phyloP scores from a whole-genome alignment of 2,329 filamentous ascomycete species.

The Emmonsia crescens region DNA sequence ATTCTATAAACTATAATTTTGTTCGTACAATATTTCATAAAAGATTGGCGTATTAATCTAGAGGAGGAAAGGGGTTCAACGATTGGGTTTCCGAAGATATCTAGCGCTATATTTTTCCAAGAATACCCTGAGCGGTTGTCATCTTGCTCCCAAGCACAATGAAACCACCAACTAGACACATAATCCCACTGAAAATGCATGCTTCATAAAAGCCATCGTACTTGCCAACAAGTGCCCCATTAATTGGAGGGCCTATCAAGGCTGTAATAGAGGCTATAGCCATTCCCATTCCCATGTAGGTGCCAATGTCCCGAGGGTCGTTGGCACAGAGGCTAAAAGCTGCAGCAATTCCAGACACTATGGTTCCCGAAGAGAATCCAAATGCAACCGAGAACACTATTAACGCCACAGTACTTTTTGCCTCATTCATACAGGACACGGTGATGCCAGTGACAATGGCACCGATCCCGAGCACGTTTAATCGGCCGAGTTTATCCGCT shows the following conservation, averaged over 20 bases:
- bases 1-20: too few species aligned
- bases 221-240: conserved; percentile 34
- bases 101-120: neutral
- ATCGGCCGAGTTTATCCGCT: conserved; percentile 23
- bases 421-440: conserved; percentile 20
- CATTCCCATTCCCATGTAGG: conserved; percentile 8
- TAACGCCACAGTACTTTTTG: conserved; percentile 17
- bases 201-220: conserved; percentile 32
- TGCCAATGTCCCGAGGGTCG: conserved; percentile 5
- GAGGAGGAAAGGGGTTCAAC: too few species aligned
- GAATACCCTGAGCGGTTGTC: neutral
- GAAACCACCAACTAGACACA: conserved; percentile 7
- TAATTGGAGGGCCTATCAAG: conserved; percentile 40
- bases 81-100: neutral
- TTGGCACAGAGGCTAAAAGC: conserved; percentile 3
- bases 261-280: conserved; percentile 32
- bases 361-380: conserved; percentile 26
- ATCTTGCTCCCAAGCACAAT: conserved; percentile 4
- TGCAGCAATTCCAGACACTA: conserved; percentile 18
- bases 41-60: too few species aligned
- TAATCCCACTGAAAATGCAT: conserved; percentile 27
- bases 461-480: conserved; percentile 20
- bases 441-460: conserved; percentile 20
- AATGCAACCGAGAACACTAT: conserved; percentile 23
- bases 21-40: too few species aligned